These are phyloP conservation scores for Thielaviopsis punctulata DNA, from an alignment of 2,329 filamentous ascomycete genomes.

Conservation along the genomic window DNA sequence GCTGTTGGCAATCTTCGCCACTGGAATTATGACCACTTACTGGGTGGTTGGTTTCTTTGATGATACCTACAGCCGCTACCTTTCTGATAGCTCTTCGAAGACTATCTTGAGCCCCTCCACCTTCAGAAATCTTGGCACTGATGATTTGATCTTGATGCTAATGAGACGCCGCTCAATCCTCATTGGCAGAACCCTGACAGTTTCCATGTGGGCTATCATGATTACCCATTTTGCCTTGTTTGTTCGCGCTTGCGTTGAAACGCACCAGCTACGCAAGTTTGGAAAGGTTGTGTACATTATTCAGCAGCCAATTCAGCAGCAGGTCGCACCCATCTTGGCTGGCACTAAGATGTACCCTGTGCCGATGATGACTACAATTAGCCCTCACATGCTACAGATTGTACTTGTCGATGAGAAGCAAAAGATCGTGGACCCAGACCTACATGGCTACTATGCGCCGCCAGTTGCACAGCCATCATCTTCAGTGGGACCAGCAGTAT, in stretches of 20 bases:
- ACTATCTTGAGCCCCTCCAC: neutral
- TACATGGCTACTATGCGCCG: neutral
- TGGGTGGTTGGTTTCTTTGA: neutral
- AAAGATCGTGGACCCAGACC: neutral
- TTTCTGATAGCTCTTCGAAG: neutral
- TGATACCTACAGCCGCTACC: neutral
- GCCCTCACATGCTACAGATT: neutral
- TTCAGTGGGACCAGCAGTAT: neutral
- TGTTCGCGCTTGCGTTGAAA: constrained; percentile 3
- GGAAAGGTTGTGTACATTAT: neutral
- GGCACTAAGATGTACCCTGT: neutral
- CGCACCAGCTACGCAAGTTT: neutral
- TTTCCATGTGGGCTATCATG: neutral
- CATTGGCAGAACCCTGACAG: neutral
- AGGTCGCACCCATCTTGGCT: neutral
- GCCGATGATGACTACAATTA: neutral
- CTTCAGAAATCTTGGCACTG: neutral
- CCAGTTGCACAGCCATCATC: neutral
- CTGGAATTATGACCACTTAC: neutral
- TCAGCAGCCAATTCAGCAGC: neutral
- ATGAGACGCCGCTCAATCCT: neutral
- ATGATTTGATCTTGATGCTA: neutral
- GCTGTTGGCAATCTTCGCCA: constrained; percentile 1
- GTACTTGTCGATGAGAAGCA: neutral
- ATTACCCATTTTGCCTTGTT: neutral